Evolutionary conservation across 805 yeast species (phyloP).

Genomic region (Metschnikowia henanensis): DNA sequence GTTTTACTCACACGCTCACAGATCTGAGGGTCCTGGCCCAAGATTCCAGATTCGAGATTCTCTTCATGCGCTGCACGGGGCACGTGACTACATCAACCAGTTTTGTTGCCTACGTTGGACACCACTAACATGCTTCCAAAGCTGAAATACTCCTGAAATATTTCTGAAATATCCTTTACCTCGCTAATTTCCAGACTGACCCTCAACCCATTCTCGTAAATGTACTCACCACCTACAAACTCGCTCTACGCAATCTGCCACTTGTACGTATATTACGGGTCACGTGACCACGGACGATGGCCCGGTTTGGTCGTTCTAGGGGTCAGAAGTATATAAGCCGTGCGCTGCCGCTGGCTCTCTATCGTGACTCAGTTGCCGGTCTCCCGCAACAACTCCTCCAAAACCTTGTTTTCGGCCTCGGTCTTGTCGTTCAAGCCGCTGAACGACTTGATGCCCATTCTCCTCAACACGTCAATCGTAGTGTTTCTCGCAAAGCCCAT

Average conservation of each 20-base stretch:
- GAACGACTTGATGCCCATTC: conserved; percentile 68
- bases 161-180: too few species aligned
- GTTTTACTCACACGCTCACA: too few species aligned
- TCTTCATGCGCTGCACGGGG: background rate
- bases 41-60: background rate
- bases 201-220: too few species aligned
- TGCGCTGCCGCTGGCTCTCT: background rate
- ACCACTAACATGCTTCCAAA: too few species aligned
- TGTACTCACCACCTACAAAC: too few species aligned
- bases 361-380: conserved; percentile 12
- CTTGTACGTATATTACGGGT: too few species aligned
- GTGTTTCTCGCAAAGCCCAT: conserved; percentile 84
- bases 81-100: background rate
- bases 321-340: background rate
- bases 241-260: too few species aligned
- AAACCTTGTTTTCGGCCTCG: conserved; percentile 49
- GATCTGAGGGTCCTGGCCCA: background rate
- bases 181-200: too few species aligned
- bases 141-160: too few species aligned
- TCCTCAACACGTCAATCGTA: conserved; percentile 69
- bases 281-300: too few species aligned
- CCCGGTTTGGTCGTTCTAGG: background rate
- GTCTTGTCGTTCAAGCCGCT: conserved; percentile 44
- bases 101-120: background rate
- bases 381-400: conserved; percentile 66